phyloP scores from a whole-genome alignment of 208 protist genomes.

The Tetramitus jugosus region DNA sequence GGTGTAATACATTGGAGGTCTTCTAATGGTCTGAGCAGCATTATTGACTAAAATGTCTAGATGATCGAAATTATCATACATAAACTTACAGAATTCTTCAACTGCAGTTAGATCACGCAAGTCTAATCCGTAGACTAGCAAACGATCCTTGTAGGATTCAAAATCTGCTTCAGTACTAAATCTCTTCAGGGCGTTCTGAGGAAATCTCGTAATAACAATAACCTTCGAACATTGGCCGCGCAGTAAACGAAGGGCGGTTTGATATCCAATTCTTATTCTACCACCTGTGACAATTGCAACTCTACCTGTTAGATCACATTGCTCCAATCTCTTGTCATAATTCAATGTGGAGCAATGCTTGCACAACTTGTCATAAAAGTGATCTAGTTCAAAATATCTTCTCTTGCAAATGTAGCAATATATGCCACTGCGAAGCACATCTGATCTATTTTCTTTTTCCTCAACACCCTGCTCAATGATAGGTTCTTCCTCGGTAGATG shows the following conservation, averaged over 20 bases:
- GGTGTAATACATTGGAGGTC: constrained; percentile 77
- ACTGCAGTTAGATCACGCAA: constrained; percentile 48
- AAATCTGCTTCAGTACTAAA: constrained; percentile 39
- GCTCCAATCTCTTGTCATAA: constrained; percentile 80
- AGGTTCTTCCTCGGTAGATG: too few relatives aligned
- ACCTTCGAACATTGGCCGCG: background rate
- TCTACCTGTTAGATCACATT: constrained; percentile 50
- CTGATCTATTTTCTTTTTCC: too few relatives aligned
- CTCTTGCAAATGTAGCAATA: constrained; percentile 78
- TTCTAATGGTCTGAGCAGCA: constrained; percentile 89
- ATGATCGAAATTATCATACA: background rate
- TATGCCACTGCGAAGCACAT: too few relatives aligned
- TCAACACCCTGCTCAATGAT: too few relatives aligned
- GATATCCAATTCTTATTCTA: constrained; percentile 75
- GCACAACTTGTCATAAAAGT: constrained; percentile 92
- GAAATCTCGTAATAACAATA: constrained; percentile 22
- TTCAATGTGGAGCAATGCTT: constrained; percentile 84
- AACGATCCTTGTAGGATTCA: constrained; percentile 34
- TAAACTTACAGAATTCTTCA: constrained; percentile 37
- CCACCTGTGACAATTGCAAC: constrained; percentile 32
- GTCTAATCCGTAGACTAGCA: constrained; percentile 55
- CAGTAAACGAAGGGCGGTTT: background rate
- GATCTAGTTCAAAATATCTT: constrained; percentile 73
- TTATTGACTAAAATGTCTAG: constrained; percentile 86
- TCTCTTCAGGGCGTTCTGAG: background rate